These are phyloP conservation scores for Solanum hybrid DNA, from an alignment of 305 asterid species.

Conservation along the genomic window DNA sequence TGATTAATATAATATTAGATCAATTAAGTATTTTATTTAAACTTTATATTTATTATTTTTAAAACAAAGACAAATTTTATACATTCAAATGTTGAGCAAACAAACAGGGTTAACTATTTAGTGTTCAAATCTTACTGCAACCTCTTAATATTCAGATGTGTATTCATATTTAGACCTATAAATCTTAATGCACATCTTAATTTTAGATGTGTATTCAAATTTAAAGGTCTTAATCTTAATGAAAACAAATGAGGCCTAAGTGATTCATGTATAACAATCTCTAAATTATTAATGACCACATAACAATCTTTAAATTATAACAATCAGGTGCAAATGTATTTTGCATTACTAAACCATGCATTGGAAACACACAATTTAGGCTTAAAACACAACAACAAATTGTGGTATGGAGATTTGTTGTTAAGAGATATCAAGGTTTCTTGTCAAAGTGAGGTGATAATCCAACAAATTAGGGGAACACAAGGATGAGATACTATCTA, in stretches of 20 bases:
- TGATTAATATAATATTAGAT: no score
- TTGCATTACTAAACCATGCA: slow-evolving; percentile 1
- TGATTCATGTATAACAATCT: background rate
- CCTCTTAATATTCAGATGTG: background rate
- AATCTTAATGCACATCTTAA: background rate
- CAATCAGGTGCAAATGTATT: background rate
- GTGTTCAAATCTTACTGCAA: background rate
- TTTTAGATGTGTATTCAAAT: background rate
- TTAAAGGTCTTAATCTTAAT: background rate
- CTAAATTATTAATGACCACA: background rate
- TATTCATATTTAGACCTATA: background rate
- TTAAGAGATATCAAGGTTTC: background rate
- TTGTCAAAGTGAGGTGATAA: background rate
- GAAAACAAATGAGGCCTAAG: background rate
- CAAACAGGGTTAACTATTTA: background rate
- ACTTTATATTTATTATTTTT: no score
- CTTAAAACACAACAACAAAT: background rate
- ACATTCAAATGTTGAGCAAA: background rate
- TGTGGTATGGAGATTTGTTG: background rate
- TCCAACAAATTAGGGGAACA: background rate
- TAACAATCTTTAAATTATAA: background rate
- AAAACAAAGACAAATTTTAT: background rate
- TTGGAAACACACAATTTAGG: background rate
- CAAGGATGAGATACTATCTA: background rate
- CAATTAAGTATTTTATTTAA: background rate